Base-by-base conservation (phyloP, 1,139 yeast species). In the Arxiozyma heterogenica region DNA sequence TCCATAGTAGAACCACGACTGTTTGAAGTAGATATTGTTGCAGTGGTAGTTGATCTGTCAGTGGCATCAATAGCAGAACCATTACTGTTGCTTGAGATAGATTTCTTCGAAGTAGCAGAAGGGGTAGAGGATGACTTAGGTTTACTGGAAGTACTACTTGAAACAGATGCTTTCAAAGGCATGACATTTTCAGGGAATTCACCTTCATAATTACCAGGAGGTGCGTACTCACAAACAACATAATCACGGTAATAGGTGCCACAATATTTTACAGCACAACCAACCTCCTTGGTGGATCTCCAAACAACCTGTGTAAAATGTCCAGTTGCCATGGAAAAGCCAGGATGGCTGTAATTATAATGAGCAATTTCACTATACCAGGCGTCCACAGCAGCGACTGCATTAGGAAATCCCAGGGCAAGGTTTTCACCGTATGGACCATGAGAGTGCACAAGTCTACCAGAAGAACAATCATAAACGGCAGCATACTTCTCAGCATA, bases 261-360 rank as follows among this genome's bases (percentile, higher is more conserved):
- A 72, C 87, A 83, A 52, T 67, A 66, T 46, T 80, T 77, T 59
- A 71, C 72, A 52, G 83, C 86, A 73, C 90, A 84, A 43, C 89
- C 89, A 42, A 84, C 67, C 57, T 76, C 67, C 23, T 79, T 68
- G 42, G 84, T 71, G 9, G 74, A 61, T 58, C 77, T 77, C 90
- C 90, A 84, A n/a, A 84, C 77, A 50, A 83, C 65, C 69, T 83
- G 88, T 17, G 89, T 83, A 71, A 83, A 84, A 67, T 84, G 89
- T 53, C 71, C 74, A 54, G 72, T 65, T 64, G 70, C 70, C 8
- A 78, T 78, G 41, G 82, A 81, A 50, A n/a, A n/a, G n/a, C 44
- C 54, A 18, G 48, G 55, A 44, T 59, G 58, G 44, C 56, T 55
- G 54, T 71, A 80, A 68, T 77, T 69, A 70, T 82, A 84, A 54